Conservation (phyloP, 805 yeast genomes). For the Henningerozyma blattae region DNA sequence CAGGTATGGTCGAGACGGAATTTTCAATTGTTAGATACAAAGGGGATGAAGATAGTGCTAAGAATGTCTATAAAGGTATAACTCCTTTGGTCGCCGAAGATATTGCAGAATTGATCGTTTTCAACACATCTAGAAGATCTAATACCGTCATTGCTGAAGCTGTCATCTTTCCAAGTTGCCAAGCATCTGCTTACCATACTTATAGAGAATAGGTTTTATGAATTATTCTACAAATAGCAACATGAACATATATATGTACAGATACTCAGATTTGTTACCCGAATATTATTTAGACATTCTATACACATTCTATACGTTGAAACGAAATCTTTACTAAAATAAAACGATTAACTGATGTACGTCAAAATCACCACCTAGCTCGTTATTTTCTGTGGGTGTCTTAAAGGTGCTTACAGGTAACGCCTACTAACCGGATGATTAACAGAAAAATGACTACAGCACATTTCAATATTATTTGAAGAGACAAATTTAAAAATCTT, state of each 20-base stretch:
- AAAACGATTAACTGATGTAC: too few species aligned
- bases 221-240: neutral
- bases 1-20: conserved; percentile 62
- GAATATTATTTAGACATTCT: too few species aligned
- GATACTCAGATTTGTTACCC: neutral
- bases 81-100: conserved; percentile 48
- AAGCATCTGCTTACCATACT: conserved; percentile 64
- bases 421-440: too few species aligned
- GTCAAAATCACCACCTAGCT: too few species aligned
- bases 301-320: too few species aligned
- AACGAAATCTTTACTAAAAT: too few species aligned
- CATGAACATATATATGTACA: neutral
- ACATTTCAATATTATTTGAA: too few species aligned
- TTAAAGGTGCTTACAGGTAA: too few species aligned
- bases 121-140: conserved; percentile 42
- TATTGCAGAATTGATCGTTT: conserved; percentile 49
- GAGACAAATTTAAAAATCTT: too few species aligned
- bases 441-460: too few species aligned
- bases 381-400: too few species aligned
- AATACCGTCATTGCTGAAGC: conserved; percentile 62
- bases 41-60: conserved; percentile 43
- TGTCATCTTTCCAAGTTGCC: conserved; percentile 74
- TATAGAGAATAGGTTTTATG: conserved; percentile 24
- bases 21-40: conserved; percentile 48
- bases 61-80: conserved; percentile 41